Evolutionary conservation across 306 rosid genomes (phyloP), one percentile per base, ranked within the genome.

Genomic region (Fragaria iinumae): DNA sequence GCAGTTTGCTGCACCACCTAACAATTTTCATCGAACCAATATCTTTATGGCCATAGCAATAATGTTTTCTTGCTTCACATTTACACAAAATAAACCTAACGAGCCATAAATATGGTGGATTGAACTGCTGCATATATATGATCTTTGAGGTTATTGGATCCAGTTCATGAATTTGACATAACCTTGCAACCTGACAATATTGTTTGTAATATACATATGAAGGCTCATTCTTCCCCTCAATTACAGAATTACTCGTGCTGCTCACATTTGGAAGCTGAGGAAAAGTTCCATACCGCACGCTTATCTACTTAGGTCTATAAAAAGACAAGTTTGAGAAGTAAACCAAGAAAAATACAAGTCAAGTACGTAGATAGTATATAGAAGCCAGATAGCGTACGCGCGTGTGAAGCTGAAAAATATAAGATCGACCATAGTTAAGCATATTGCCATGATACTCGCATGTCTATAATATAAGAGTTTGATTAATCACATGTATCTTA

Each of bases 81-180:
- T 74, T 43, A 74, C 77, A 39, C 77, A 56, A 57, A 56, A 62
- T 14, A 29, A 25, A 62, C 44, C 11, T 9, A 56, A 73, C 67
- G 3, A 4, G 20, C 56, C 67, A 14, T 23, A 39, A 32, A 64
- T 56, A 8, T 44, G 52, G 27, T 41, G 32, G 68, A 55, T 72
- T 16, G 39, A 29, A 55, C 16, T 29, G 29, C 29, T 29, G 29
- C 29, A 29, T 29, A 29, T 29, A 29, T 29, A 29, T 29, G 29
- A 38, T 71, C 63, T 18, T 72, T 34, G 25, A 52, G 59, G 65
- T 3, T 5, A 39, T 25, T 39, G 77, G 55, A 25, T 20, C 1
- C 77, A 44, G 59, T 64, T n/a, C n/a, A n/a, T 16, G 27, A 60
- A 39, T 38, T 43, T 60, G 77, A 74, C 57, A 9, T 60, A 25